Percentiles rank a stretch among this genome's conserved stretches.
Conservation (phyloP, 768 basidiomycete species). For the Cystobasidium onofrii region DNA sequence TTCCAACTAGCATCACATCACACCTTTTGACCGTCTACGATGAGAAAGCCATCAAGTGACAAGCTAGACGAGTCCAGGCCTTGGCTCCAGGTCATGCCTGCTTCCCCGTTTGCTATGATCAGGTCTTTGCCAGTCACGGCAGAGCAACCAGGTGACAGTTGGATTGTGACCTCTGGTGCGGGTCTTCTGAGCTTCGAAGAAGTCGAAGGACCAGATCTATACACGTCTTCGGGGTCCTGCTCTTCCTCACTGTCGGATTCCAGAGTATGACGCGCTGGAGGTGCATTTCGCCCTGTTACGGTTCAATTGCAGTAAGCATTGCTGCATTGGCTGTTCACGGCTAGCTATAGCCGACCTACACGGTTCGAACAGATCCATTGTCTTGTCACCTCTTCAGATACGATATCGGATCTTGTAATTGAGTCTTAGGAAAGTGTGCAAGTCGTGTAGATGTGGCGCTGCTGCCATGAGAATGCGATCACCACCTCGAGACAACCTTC, state of each 20-base stretch:
- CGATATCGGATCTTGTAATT: no score
- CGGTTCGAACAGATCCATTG: constrained; percentile 29
- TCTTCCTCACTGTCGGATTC: constrained; percentile 28
- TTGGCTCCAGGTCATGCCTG: constrained; percentile 9
- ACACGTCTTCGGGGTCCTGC: constrained; percentile 20
- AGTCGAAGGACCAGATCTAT: not conserved
- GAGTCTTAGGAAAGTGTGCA: no score
- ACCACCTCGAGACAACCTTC: not conserved
- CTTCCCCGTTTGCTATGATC: constrained; percentile 16
- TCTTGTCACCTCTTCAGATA: no score
- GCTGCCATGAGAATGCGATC: not conserved
- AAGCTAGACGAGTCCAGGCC: not conserved
- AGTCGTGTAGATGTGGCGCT: not conserved
- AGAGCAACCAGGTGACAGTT: not conserved
- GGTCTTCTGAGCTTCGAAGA: not conserved
- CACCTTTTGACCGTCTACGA: constrained; percentile 22
- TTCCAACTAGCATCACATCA: not conserved
- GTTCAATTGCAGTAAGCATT: not conserved
- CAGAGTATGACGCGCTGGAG: constrained; percentile 15
- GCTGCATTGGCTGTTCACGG: not conserved
- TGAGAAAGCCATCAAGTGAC: not conserved
- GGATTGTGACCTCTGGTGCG: not conserved
- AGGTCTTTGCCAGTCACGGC: not conserved
- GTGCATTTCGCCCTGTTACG: constrained; percentile 28
- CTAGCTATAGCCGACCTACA: constrained; percentile 5